Percentiles rank a stretch among this genome's conserved stretches.
Conservation (phyloP, 192 early-diverging fungal species). For the Rhizoclosmatium globosum region DNA sequence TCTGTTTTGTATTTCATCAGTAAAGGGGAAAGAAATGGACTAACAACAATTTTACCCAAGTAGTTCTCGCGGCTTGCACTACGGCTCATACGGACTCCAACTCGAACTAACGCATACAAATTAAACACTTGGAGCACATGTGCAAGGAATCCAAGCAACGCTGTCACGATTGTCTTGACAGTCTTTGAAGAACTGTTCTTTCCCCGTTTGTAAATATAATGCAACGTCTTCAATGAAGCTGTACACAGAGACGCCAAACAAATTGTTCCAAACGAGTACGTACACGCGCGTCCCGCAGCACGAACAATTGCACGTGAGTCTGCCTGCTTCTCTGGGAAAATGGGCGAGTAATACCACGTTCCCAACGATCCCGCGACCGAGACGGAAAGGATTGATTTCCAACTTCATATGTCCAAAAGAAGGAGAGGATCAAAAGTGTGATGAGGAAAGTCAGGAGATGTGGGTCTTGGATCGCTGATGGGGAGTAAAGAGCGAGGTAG, state of each 20-base stretch:
- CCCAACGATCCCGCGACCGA: conserved; percentile 27
- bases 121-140: conserved; percentile 21
- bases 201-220: conserved; percentile 42
- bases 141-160: conserved; percentile 27
- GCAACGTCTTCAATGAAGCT: conserved; percentile 61
- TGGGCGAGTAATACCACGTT: conserved; percentile 30
- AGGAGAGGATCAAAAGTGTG: conserved; percentile 18
- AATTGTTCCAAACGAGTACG: conserved; percentile 72
- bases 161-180: conserved; percentile 7
- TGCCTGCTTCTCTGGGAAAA: not conserved
- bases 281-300: conserved; percentile 46
- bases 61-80: conserved; percentile 26
- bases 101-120: conserved; percentile 26
- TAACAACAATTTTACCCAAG: conserved; percentile 3
- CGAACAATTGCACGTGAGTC: not conserved
- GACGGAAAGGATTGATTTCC: conserved; percentile 31
- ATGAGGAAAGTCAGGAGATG: not conserved
- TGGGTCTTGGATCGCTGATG: conserved; percentile 3
- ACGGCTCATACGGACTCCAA: conserved; percentile 29
- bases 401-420: conserved; percentile 41
- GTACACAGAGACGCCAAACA: conserved; percentile 70
- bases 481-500: conserved; percentile 25
- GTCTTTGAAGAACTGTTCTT: conserved; percentile 3
- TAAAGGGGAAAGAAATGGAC: not conserved
- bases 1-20: not conserved